Evolutionary conservation across 768 basidiomycete species (phyloP).

Genomic region (Leucosporidium yakuticum): DNA sequence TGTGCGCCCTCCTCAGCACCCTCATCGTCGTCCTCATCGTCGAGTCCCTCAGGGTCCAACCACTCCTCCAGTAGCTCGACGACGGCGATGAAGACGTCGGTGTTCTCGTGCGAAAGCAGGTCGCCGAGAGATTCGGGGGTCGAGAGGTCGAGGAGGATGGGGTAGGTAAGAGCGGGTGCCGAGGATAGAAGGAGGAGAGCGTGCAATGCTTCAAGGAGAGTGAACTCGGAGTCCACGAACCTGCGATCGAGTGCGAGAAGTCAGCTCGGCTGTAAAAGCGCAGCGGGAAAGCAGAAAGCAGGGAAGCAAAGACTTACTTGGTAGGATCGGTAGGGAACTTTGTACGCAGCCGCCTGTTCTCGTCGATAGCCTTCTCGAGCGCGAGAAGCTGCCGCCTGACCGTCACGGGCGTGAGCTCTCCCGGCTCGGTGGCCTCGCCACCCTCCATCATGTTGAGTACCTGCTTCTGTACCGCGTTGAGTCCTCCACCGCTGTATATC

Average conservation of each 20-base stretch:
- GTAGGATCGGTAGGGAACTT: slow-evolving; percentile 51
- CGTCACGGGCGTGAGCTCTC: slow-evolving; percentile 52
- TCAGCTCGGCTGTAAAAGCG: neutral
- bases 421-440: slow-evolving; percentile 14
- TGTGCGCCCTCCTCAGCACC: slow-evolving; percentile 52
- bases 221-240: slow-evolving; percentile 98
- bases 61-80: slow-evolving; percentile 88
- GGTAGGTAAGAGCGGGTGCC: slow-evolving; percentile 72
- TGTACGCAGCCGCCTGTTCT: slow-evolving; percentile 82
- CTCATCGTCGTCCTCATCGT: slow-evolving; percentile 56
- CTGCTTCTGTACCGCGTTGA: slow-evolving; percentile 87
- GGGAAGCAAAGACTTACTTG: slow-evolving; percentile 13
- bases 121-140: slow-evolving; percentile 66
- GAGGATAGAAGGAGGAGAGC: slow-evolving; percentile 82
- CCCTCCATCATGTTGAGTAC: slow-evolving; percentile 88
- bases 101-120: slow-evolving; percentile 78
- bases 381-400: slow-evolving; percentile 67
- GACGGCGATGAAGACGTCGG: slow-evolving; percentile 93
- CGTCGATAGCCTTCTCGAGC: slow-evolving; percentile 83
- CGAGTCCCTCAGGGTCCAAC: slow-evolving; percentile 91
- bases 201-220: slow-evolving; percentile 82
- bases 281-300: neutral
- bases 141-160: slow-evolving; percentile 76
- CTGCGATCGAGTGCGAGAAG: slow-evolving; percentile 47
- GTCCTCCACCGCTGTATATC: slow-evolving; percentile 75